Evolutionary conservation across 2,329 filamentous ascomycete species (phyloP).

Genomic region (Diaporthe nobilis): DNA sequence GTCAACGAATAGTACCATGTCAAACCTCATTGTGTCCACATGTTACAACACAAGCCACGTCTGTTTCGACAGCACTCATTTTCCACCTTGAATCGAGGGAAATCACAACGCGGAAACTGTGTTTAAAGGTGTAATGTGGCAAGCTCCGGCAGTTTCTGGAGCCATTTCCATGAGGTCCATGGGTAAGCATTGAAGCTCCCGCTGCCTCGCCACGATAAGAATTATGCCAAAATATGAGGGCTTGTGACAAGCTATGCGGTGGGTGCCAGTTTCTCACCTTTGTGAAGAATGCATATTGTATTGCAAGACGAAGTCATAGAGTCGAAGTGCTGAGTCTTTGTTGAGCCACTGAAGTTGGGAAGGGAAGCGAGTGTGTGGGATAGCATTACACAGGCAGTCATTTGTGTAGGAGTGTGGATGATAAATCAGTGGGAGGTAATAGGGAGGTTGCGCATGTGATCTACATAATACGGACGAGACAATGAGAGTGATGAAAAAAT

Average conservation of each 20-base stretch:
- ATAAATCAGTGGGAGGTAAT: too few species aligned
- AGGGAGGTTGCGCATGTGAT: background rate
- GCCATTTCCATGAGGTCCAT: too few species aligned
- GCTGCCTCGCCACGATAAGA: background rate
- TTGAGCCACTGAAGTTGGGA: background rate
- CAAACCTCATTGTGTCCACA: background rate
- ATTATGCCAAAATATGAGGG: background rate
- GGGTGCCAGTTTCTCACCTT: background rate
- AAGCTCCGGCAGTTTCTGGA: too few species aligned
- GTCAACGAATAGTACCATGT: too few species aligned
- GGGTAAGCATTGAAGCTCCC: background rate
- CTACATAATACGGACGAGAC: background rate
- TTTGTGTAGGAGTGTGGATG: too few species aligned
- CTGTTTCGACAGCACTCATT: too few species aligned
- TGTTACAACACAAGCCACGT: background rate
- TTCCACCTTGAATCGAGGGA: background rate
- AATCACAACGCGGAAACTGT: background rate
- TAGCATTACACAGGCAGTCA: background rate
- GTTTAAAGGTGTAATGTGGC: background rate
- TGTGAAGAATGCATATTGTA: background rate
- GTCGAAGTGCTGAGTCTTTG: background rate
- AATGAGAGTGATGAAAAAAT: background rate
- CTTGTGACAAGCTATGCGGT: background rate
- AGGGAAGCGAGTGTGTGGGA: background rate
- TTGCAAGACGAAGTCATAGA: background rate